These are phyloP conservation scores for Vigna mungo DNA, from an alignment of 306 rosid species.

Conservation along the genomic window DNA sequence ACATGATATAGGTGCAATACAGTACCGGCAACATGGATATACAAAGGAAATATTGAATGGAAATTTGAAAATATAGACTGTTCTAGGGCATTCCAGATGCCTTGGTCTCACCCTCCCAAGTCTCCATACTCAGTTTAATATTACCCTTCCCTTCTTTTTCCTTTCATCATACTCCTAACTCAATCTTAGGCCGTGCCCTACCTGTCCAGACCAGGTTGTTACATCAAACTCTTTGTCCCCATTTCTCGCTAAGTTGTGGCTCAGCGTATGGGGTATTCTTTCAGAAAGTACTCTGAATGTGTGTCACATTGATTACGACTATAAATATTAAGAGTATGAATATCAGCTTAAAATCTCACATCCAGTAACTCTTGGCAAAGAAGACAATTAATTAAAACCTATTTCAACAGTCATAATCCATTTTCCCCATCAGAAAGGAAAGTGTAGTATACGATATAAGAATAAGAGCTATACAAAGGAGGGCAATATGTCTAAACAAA, in stretches of 20 bases:
- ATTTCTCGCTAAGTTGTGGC: neutral
- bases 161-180: neutral
- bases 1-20: neutral
- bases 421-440: neutral
- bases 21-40: neutral
- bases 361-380: neutral
- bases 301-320: neutral
- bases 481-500: neutral
- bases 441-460: neutral
- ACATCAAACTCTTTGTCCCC: neutral
- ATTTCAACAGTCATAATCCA: neutral
- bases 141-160: neutral
- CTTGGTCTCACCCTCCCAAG: neutral
- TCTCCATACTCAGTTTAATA: neutral
- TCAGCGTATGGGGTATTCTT: neutral
- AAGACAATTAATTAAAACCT: neutral
- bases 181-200: neutral
- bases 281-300: neutral
- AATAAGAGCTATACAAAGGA: neutral
- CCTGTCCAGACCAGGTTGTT: neutral
- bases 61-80: neutral
- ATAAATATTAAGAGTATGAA: neutral
- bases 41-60: slow-evolving; percentile 7
- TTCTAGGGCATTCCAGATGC: neutral
- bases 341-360: neutral